Evolutionary conservation across 1,284 basidiomycete species (phyloP).

Genomic region (Leccinum subspadiceum): DNA sequence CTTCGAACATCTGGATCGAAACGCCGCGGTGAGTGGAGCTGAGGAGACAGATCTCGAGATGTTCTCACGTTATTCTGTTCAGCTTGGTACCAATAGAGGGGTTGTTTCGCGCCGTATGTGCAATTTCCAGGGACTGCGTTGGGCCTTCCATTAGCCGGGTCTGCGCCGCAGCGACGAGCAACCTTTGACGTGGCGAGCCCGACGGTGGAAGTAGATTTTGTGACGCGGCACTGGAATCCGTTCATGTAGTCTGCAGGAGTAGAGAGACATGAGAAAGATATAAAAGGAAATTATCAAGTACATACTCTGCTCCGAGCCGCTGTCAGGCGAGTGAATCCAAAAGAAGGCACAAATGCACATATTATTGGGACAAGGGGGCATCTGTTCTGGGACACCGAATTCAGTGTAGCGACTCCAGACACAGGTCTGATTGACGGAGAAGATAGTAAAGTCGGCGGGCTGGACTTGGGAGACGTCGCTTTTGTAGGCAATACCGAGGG

Average conservation of each 20-base stretch:
- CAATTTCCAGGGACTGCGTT: conserved; percentile 57
- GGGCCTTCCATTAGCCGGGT: conserved; percentile 40
- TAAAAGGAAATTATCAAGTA: background rate
- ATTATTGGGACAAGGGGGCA: conserved; percentile 66
- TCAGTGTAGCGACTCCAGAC: conserved; percentile 66
- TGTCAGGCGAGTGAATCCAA: conserved; percentile 63
- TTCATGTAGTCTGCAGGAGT: conserved; percentile 64
- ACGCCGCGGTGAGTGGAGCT: background rate
- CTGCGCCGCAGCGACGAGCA: conserved; percentile 58
- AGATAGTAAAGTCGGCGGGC: conserved; percentile 69
- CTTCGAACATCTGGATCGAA: conserved; percentile 41
- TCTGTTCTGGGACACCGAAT: conserved; percentile 59
- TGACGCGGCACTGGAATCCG: conserved; percentile 70
- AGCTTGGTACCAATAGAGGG: conserved; percentile 64
- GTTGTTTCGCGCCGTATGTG: conserved; percentile 63
- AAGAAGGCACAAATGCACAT: conserved; percentile 72
- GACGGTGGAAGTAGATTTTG: conserved; percentile 50
- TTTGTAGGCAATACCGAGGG: conserved; percentile 71
- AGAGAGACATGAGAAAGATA: background rate
- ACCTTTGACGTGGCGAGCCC: conserved; percentile 51
- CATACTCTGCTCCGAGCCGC: conserved; percentile 48
- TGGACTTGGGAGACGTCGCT: conserved; percentile 49
- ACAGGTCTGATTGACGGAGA: conserved; percentile 71
- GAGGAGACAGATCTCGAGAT: background rate
- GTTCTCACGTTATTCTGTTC: conserved; percentile 55